A percentile compares a stretch with the other conserved stretches of the same genome.
These are phyloP conservation scores for Scedosporium minutisporum DNA, from an alignment of 2,329 filamentous ascomycete species.

Conservation along the genomic window DNA sequence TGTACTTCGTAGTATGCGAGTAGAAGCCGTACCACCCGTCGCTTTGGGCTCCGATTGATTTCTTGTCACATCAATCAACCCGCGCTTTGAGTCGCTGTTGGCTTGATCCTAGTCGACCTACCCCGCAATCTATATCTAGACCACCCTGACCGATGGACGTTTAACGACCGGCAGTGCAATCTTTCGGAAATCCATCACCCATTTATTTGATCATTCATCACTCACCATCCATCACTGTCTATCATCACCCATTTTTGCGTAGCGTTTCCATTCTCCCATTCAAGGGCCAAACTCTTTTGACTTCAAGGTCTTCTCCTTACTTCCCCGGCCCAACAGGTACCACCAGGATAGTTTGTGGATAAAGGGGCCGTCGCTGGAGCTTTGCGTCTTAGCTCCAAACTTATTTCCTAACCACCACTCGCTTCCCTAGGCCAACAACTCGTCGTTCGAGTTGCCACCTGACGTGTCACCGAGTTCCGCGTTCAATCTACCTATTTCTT, in stretches of 20 bases:
- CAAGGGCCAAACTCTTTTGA: not conserved
- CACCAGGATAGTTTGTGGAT: not conserved
- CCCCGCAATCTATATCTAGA: slow-evolving; percentile 1
- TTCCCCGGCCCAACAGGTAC: not conserved
- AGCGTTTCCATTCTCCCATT: not conserved
- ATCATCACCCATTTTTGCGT: not conserved
- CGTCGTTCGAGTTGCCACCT: not conserved
- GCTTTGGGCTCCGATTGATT: too few relatives aligned
- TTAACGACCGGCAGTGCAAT: not conserved
- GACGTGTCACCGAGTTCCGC: not conserved
- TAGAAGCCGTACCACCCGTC: too few relatives aligned
- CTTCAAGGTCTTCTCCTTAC: not conserved
- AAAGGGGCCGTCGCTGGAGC: not conserved
- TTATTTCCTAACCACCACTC: not conserved
- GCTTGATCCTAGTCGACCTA: not conserved
- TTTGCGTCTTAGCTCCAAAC: not conserved
- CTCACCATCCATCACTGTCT: not conserved
- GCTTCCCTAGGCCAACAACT: not conserved
- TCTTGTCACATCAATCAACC: not conserved
- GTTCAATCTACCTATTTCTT: too few relatives aligned
- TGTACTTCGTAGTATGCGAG: not conserved
- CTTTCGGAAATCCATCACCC: too few relatives aligned
- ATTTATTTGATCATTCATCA: not conserved
- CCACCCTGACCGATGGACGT: not conserved
- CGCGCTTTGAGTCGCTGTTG: not conserved